Conservation (phyloP, 2,329 filamentous ascomycete genomes). For the Aspergillus udagawae region DNA sequence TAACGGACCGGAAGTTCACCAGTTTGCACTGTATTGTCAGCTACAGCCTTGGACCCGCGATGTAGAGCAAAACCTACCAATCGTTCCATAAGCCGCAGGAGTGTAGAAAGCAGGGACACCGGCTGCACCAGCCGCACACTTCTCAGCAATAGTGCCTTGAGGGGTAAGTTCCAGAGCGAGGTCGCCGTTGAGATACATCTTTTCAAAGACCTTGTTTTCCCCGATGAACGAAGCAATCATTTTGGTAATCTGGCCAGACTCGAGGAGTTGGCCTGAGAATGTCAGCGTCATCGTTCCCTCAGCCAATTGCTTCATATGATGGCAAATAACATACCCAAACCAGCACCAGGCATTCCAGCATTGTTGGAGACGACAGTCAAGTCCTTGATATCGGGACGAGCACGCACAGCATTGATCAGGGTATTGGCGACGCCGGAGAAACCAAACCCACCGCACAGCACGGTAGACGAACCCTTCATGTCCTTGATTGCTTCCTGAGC, state of each 20-base stretch:
- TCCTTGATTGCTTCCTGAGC: slow-evolving; percentile 69
- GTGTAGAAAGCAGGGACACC: slow-evolving; percentile 88
- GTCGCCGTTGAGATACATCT: slow-evolving; percentile 79
- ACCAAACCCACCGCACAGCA: slow-evolving; percentile 75
- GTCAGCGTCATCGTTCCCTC: neutral
- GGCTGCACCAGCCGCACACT: slow-evolving; percentile 77
- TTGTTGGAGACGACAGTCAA: slow-evolving; percentile 80
- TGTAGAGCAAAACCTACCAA: slow-evolving; percentile 38
- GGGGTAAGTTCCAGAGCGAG: slow-evolving; percentile 85
- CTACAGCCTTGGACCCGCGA: slow-evolving; percentile 37
- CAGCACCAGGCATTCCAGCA: slow-evolving; percentile 66
- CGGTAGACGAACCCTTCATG: slow-evolving; percentile 63
- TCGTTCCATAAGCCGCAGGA: slow-evolving; percentile 73
- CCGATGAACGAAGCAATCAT: slow-evolving; percentile 75
- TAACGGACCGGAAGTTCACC: slow-evolving; percentile 64
- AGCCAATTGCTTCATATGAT: neutral
- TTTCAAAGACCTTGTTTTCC: slow-evolving; percentile 80
- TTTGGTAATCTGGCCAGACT: slow-evolving; percentile 67
- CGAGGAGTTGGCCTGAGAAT: slow-evolving; percentile 58
- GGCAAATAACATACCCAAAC: slow-evolving; percentile 54
- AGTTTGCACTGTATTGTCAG: slow-evolving; percentile 41
- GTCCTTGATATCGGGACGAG: slow-evolving; percentile 53
- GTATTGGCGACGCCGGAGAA: slow-evolving; percentile 56
- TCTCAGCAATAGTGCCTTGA: slow-evolving; percentile 83
- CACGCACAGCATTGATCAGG: slow-evolving; percentile 61